phyloP scores from a whole-genome alignment of 176 grass and related monocot genomes.

The Rhynchospora pubera region DNA sequence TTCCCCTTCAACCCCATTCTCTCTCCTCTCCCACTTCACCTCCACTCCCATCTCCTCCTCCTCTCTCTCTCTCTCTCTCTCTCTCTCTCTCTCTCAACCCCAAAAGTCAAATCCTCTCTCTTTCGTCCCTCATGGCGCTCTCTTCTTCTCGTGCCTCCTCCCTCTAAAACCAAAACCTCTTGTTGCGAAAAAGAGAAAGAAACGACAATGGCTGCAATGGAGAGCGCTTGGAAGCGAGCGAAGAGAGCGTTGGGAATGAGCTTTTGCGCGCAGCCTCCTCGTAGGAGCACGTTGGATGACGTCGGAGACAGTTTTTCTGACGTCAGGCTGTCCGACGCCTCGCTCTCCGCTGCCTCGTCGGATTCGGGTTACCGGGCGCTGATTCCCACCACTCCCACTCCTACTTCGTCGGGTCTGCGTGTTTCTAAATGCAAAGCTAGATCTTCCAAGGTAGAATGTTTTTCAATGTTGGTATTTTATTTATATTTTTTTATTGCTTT shows the following conservation, averaged over 20 bases:
- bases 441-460: slow-evolving; percentile 55
- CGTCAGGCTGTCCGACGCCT: slow-evolving; percentile 9
- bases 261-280: slow-evolving; percentile 35
- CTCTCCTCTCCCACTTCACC: slow-evolving; percentile 2
- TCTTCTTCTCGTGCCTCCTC: neutral
- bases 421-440: slow-evolving; percentile 45
- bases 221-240: slow-evolving; percentile 63
- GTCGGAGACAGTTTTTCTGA: slow-evolving; percentile 12
- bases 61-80: too few relatives aligned
- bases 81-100: neutral
- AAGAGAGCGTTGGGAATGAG: slow-evolving; percentile 50
- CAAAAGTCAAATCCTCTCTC: slow-evolving; percentile 16
- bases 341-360: neutral
- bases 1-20: neutral
- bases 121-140: slow-evolving; percentile 34
- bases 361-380: slow-evolving; percentile 10
- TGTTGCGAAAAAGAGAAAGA: neutral
- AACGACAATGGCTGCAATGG: slow-evolving; percentile 33
- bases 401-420: slow-evolving; percentile 22
- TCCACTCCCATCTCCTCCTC: neutral
- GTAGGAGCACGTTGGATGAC: neutral
- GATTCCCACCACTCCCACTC: slow-evolving; percentile 7
- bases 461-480: neutral
- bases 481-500: neutral
- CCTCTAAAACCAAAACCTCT: neutral